A percentile compares a stretch with the other conserved stretches of the same genome.
Evolutionary conservation across 1,284 basidiomycete genomes (phyloP).

Genomic region (Sporisorium exsertum): DNA sequence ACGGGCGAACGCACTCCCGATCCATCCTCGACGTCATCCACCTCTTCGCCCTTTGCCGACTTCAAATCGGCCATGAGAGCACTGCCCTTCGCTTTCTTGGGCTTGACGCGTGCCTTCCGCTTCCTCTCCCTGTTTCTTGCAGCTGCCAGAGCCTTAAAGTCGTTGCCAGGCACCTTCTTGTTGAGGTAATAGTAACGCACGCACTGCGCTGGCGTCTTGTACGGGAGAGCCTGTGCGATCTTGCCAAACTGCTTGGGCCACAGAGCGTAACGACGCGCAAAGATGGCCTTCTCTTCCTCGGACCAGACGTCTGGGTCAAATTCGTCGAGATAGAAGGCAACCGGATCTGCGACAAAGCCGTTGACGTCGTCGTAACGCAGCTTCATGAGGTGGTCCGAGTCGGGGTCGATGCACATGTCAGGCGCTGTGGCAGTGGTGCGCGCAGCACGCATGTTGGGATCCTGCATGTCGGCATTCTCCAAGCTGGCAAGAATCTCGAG

Average conservation of each 20-base stretch:
- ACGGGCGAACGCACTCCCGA: slow-evolving; percentile 32
- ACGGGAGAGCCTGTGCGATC: slow-evolving; percentile 82
- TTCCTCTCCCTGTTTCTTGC: slow-evolving; percentile 65
- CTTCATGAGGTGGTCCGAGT: slow-evolving; percentile 73
- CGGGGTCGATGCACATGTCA: slow-evolving; percentile 83
- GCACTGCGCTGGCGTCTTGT: slow-evolving; percentile 90
- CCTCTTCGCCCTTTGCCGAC: slow-evolving; percentile 65
- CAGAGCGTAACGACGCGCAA: slow-evolving; percentile 83
- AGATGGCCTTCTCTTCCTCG: slow-evolving; percentile 82
- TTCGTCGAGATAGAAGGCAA: slow-evolving; percentile 73
- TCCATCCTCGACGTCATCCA: slow-evolving; percentile 62
- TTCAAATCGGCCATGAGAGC: slow-evolving; percentile 68
- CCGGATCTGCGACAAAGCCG: slow-evolving; percentile 81
- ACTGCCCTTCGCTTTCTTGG: slow-evolving; percentile 68
- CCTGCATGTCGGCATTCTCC: slow-evolving; percentile 89
- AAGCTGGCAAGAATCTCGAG: slow-evolving; percentile 94
- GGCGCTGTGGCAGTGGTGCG: slow-evolving; percentile 90
- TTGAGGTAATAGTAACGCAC: slow-evolving; percentile 94
- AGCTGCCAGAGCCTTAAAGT: slow-evolving; percentile 64
- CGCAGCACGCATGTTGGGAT: slow-evolving; percentile 86
- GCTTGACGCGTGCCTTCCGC: slow-evolving; percentile 65
- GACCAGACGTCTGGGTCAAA: slow-evolving; percentile 76
- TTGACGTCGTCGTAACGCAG: slow-evolving; percentile 84
- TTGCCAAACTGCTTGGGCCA: slow-evolving; percentile 92
- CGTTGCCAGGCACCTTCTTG: slow-evolving; percentile 76